Evolutionary conservation across 805 yeast genomes (phyloP), one percentile per base, ranked within the genome.

Genomic region (Starmerella sp.): DNA sequence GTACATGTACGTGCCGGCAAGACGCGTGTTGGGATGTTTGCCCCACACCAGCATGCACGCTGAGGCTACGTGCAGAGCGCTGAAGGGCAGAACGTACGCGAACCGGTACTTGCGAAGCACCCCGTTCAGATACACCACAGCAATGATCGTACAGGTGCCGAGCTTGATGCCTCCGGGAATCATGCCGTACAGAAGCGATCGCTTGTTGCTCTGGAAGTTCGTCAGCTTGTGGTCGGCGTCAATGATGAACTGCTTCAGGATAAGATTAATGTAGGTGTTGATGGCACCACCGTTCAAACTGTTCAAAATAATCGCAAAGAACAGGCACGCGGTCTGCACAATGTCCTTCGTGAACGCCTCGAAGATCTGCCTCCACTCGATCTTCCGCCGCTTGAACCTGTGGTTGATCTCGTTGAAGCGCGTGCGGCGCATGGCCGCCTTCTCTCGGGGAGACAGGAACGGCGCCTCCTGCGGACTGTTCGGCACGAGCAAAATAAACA

Each of bases 221-320:
- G 38, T 46, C n/a, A 46, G 39, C 6, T 35, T 46, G 30, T 34
- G 38, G 15, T 46, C 49, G 11, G 45, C 48, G 60, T 75, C 70
- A 54, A 71, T 75, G 22, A 75, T 74, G 57, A 78, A 75, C 51
- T 72, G 73, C 11, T 64, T 64, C 48, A 78, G 65, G 38, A 77
- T 65, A 54, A 78, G 73, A 47, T 74, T 68, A 46, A 75, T 71
- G 60, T 76, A 78, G 64, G 73, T 74, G 30, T 78, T 72, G 52
- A 76, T 65, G 47, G 81, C 84, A 58, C 83, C 83, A 59, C 78
- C 76, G 60, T 76, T 81, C 59, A 75, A 67, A 63, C 73, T 72
- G 48, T 68, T 70, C 44, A 73, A 64, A 15, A 73, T 65, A 48
- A 71, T 75, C 10, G 31, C 30, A 10, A 46, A 17, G 39, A 46